Conservation (phyloP, 768 basidiomycete genomes). For the Podaxis rugospora region DNA sequence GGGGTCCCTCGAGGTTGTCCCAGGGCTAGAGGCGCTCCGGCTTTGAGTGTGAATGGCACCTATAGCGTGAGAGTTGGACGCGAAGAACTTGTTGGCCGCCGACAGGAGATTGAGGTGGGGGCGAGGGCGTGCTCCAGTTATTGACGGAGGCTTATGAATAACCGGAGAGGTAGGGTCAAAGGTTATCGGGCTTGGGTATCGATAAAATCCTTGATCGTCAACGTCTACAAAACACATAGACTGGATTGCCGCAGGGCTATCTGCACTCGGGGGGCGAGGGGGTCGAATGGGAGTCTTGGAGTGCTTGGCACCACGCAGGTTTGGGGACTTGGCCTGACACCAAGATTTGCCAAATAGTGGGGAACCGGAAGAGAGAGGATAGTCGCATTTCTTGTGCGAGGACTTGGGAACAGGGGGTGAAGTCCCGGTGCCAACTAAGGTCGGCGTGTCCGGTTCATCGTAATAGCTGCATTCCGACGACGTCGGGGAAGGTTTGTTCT, state of each 20-base stretch:
- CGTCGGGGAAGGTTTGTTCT: slow-evolving; percentile 13
- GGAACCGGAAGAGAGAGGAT: background rate
- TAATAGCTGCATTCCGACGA: slow-evolving; percentile 13
- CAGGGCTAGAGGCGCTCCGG: background rate
- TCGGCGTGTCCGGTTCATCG: background rate
- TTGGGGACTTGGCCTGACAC: background rate
- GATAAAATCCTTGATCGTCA: slow-evolving; percentile 3
- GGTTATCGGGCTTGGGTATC: slow-evolving; percentile 1
- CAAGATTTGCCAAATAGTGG: background rate
- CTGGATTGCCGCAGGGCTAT: slow-evolving; percentile 12
- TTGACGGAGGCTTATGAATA: background rate
- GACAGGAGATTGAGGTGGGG: background rate
- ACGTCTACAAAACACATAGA: slow-evolving; percentile 7
- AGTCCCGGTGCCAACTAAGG: slow-evolving; percentile 3
- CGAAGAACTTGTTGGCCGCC: background rate
- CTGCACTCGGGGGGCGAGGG: slow-evolving; percentile 12
- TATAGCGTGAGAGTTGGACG: background rate
- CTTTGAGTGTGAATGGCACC: background rate
- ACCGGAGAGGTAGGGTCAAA: background rate
- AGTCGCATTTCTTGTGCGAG: background rate
- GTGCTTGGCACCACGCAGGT: background rate
- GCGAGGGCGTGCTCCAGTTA: background rate
- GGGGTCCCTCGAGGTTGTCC: background rate
- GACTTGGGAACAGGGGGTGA: slow-evolving; percentile 8
- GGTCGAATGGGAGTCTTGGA: slow-evolving; percentile 9